Base-by-base conservation (phyloP, 2,329 filamentous ascomycete genomes). In the Penicillium verrucosum region DNA sequence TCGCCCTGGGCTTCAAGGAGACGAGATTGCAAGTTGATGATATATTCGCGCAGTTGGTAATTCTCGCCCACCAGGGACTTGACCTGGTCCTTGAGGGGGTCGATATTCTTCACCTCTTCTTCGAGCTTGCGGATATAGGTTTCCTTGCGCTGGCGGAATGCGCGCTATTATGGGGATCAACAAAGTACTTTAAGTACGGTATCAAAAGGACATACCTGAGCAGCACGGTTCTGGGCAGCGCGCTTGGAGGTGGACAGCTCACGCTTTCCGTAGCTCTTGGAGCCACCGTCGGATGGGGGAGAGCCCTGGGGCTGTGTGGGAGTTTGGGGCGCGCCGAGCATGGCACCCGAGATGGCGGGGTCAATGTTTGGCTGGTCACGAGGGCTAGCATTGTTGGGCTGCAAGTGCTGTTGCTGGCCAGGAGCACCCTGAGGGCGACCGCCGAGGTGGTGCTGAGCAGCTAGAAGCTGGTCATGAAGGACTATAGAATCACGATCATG, bases 51-150 rank as follows among this genome's bases (percentile, higher is more conserved):
- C 41, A 99, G 80, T 60, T 89, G 86, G 71, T 92, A 94, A 76
- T 97, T 96, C 73, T 99, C 93, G 29, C 85, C 81, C 70, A 96
- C 90, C 27, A 96, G 78, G n/a, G 82, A 78, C 73, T 96, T 94
- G 75, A 85, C 91, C 54, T 84, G 85, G 60, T 89, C 84, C 64
- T 92, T 89, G 75, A 96, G 84, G 18, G 85, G 82, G 65, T 85
- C 82, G 63, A 86, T 89, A 30, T 94, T 90, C 68, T 90, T 87
- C 50, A 97, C 91, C 72, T 97, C 90, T 71, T 94, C 89, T 76
- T 99, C 94, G 7, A 99, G 83, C 73, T 96, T 95, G 80, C 96
- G 96, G 75, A 99, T 99, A 74, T 99, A 97, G 44, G 90, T 90
- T 76, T 99, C 94, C 73, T 99, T 99, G 61, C 94, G 89, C 77